Evolutionary conservation across 1,284 basidiomycete genomes (phyloP).

Genomic region (Boletus smithii): DNA sequence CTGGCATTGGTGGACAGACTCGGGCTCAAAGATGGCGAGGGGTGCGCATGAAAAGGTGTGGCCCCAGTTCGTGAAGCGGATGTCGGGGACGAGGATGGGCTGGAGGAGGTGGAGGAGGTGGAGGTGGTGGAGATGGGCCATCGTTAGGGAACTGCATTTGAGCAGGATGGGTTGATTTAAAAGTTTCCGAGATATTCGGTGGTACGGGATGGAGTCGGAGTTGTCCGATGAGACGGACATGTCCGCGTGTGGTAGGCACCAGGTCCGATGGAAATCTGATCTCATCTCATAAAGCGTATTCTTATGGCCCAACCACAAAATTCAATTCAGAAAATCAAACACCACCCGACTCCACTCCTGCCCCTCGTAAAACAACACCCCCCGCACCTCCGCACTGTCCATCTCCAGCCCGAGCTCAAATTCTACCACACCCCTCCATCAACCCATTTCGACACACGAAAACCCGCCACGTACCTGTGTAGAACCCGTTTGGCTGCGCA

Average conservation of each 20-base stretch:
- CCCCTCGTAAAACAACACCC: constrained; percentile 66
- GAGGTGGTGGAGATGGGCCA: constrained; percentile 3
- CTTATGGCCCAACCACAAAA: not conserved
- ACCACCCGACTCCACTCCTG: constrained; percentile 73
- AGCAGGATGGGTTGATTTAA: not conserved
- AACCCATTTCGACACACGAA: too few species aligned
- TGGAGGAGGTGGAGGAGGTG: constrained; percentile 47
- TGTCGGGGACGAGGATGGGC: constrained; percentile 40
- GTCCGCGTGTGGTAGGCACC: constrained; percentile 2
- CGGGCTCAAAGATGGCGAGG: constrained; percentile 74
- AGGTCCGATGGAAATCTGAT: constrained; percentile 3
- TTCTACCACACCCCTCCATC: constrained; percentile 40
- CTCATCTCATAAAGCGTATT: not conserved
- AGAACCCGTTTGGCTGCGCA: constrained; percentile 61
- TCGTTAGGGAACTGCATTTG: not conserved
- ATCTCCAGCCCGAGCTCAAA: constrained; percentile 78
- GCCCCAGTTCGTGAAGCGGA: constrained; percentile 71
- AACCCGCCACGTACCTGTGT: constrained; percentile 54
- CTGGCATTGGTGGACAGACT: constrained; percentile 67
- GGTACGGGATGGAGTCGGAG: constrained; percentile 1
- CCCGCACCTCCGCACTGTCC: constrained; percentile 78
- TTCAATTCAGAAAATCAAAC: constrained; percentile 51
- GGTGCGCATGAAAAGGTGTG: constrained; percentile 63
- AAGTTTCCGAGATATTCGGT: not conserved
- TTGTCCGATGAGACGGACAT: constrained; percentile 4